A percentile compares a stretch with the other conserved stretches of the same genome.
Evolutionary conservation across 169 alveolate species (phyloP).

Genomic region (Cryptosporidium felis): DNA sequence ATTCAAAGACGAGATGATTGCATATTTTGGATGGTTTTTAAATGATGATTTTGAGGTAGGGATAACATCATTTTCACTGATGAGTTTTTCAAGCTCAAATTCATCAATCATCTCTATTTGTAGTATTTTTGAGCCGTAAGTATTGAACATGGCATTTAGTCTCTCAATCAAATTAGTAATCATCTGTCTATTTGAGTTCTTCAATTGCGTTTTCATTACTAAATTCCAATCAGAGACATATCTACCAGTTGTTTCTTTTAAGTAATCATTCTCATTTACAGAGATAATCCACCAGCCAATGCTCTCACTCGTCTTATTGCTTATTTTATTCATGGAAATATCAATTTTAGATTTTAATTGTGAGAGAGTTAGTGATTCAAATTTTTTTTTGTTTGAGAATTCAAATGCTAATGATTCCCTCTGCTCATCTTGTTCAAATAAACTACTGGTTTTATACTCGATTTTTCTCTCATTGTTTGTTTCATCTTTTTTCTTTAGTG

Average conservation of each 20-base stretch:
- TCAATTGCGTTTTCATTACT: conserved; percentile 1
- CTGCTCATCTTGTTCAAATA: conserved; percentile 44
- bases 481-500: conserved; percentile 18
- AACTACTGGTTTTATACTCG: conserved; percentile 12
- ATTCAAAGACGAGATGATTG: conserved; percentile 33
- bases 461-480: not conserved
- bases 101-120: conserved; percentile 45
- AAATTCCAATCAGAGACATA: conserved; percentile 30
- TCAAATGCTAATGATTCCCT: conserved; percentile 49
- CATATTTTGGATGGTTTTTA: conserved; percentile 65
- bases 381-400: conserved; percentile 35
- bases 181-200: conserved; percentile 12
- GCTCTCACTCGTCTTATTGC: conserved; percentile 21
- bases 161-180: not conserved
- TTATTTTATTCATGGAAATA: conserved; percentile 32
- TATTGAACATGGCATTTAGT: not conserved
- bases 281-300: conserved; percentile 69
- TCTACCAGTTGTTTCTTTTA: conserved; percentile 44
- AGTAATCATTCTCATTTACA: conserved; percentile 21
- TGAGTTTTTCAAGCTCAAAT: conserved; percentile 24
- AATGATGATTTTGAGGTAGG: conserved; percentile 17
- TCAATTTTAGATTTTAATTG: conserved; percentile 17
- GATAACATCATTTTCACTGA: conserved; percentile 1
- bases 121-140: conserved; percentile 12
- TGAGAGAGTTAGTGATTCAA: not conserved